phyloP scores from a whole-genome alignment of 106 monocot genomes.

The Iris macrosiphon region DNA sequence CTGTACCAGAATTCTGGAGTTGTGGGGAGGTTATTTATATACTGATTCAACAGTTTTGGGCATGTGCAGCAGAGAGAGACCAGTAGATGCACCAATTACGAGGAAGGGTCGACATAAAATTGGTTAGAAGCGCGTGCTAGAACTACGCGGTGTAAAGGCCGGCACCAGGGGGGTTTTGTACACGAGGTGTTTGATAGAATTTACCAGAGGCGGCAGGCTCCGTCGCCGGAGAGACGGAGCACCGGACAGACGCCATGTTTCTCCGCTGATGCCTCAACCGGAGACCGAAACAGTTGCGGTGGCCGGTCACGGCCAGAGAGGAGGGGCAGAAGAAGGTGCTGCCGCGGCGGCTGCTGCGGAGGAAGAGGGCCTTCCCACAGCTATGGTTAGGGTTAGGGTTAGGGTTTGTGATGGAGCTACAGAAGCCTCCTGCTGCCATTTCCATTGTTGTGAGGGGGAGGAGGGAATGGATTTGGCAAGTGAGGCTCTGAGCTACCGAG shows the following conservation, averaged over 20 bases:
- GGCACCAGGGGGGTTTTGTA: too few relatives aligned
- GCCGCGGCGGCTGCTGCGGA: background rate
- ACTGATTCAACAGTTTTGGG: too few relatives aligned
- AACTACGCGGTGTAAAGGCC: too few relatives aligned
- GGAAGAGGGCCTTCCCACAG: background rate
- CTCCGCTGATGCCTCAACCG: background rate
- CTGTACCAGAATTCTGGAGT: too few relatives aligned
- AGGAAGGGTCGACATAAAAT: too few relatives aligned
- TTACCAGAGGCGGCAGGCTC: conserved; percentile 41
- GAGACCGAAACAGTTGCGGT: background rate
- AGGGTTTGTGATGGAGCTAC: background rate
- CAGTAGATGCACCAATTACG: too few relatives aligned
- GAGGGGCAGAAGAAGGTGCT: background rate
- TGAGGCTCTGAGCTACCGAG: too few relatives aligned
- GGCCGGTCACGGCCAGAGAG: background rate
- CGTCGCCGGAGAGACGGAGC: conserved; percentile 38
- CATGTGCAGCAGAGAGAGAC: too few relatives aligned
- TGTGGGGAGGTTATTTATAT: too few relatives aligned
- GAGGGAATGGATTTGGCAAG: too few relatives aligned
- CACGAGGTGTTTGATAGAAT: background rate
- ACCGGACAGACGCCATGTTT: conserved; percentile 3
- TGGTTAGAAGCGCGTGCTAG: too few relatives aligned
- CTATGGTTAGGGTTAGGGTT: conserved; percentile 1
- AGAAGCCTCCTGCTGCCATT: conserved; percentile 4
- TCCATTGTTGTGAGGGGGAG: background rate